Base-by-base conservation (phyloP, 202 grass and related monocot genomes). In the Bolboschoenoplectus hybrid region DNA sequence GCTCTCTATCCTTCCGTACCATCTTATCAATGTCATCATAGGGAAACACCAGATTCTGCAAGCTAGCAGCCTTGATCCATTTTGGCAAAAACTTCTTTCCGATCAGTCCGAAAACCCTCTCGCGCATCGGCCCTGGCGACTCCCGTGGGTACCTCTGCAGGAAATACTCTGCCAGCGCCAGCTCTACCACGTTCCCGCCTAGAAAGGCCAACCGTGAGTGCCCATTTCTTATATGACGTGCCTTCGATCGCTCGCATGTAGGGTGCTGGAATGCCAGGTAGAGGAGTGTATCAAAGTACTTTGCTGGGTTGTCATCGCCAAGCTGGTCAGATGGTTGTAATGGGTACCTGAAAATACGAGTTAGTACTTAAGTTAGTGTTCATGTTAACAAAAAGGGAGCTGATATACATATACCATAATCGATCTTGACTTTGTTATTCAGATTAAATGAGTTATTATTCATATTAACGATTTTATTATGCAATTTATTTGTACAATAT, bases 41-140 rank as follows among this genome's bases (percentile, higher is more conserved):
- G 13, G 93, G 97, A 77, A 99, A 99, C 32, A 99, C 92, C 89
- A 99, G 88, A 82, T 99, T 99, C 51, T 99, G 97, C 89, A 99
- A 90, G 70, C 97, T 99, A 12, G 97, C 93, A 6, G 92, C 93
- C 45, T 96, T 99, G 80, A 99, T 88, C 97, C 93, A 96, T 17
- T 84, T 91, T 2, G 93, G 89, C 51, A 99, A 82, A 46, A 84
- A 85, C 82, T 83, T 92, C 88, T 99, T 99, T 41, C 93, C 91
- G 26, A 96, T 96, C 64, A 99, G 88, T 7, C 85, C 88, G 9
- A 86, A 99, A 17, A 99, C 97, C 86, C 97, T 91, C 89, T 99
- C 97, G 16, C 97, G 85, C 92, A 96, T 94, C 4, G 97, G 93
- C 1, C 93, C 97, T 47, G 97, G 97, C 1, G 93, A 99, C 32